Base-by-base conservation (phyloP, 768 basidiomycete species). In the Kwoniella bestiolae region DNA sequence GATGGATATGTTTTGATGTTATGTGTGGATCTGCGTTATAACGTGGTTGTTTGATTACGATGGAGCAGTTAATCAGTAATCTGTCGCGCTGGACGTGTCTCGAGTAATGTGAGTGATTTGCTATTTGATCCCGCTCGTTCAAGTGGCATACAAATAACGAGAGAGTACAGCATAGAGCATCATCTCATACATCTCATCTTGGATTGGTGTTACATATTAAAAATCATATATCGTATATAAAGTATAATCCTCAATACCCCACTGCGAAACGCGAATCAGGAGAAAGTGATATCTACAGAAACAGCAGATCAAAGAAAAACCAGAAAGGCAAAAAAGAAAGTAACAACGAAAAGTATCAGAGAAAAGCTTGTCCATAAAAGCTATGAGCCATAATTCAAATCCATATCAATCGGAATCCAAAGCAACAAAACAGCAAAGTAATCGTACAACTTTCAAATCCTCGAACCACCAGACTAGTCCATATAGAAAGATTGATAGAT, bases 171-270 rank as follows among this genome's bases (percentile, higher is more conserved):
- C n/a, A n/a, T n/a, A n/a, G n/a, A n/a, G n/a, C n/a, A 21, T 47
- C 45, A 47, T 47, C n/a, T 47, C 45, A 8, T 47, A 47, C 45
- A 47, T 47, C 6, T n/a, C n/a, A n/a, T n/a, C n/a, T n/a, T n/a
- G n/a, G n/a, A n/a, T n/a, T 41, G 38, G 12, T 51, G 26, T 26
- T 55, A 55, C 52, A 55, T 47, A 47, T 47, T 47, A 47, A 14
- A n/a, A 41, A 14, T 47, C 46, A 3, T 26, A 35, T 55, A 8
- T 55, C 52, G 32, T 55, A 55, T 55, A 35, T 55, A 7, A 9
- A 26, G 26, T 6, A 51, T 28, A 51, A 5, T 28, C 23, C 38
- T 41, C 38, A 41, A 41, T 41, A n/a, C 25, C n/a, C n/a, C 12
- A n/a, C n/a, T 47, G 11, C 8, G 38, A 8, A 18, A 8, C 38